phyloP scores from a whole-genome alignment of 2,329 filamentous ascomycete genomes.

The Aspergillus glaucus region DNA sequence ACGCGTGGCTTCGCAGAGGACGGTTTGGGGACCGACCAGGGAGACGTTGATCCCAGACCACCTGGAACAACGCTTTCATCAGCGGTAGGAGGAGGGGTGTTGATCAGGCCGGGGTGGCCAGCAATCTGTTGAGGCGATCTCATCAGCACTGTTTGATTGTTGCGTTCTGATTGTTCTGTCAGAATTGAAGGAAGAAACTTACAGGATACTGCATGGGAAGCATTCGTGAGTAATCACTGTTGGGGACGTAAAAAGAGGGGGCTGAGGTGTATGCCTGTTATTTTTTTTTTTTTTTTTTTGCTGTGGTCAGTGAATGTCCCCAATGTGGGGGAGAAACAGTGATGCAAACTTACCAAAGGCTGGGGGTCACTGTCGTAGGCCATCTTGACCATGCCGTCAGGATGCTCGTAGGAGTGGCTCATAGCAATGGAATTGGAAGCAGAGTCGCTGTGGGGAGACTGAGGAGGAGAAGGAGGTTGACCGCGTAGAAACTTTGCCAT shows the following conservation, averaged over 20 bases:
- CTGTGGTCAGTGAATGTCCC: neutral
- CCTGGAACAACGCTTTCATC: slow-evolving; percentile 13
- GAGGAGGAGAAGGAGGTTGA: slow-evolving; percentile 24
- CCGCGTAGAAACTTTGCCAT: slow-evolving; percentile 12
- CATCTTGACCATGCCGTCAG: neutral
- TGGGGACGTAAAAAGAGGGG: slow-evolving; percentile 6
- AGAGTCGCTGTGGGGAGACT: slow-evolving; percentile 19
- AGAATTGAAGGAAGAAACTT: slow-evolving; percentile 4
- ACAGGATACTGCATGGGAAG: slow-evolving; percentile 18
- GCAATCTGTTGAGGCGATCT: neutral
- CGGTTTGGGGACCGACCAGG: slow-evolving; percentile 16
- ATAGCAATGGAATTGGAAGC: slow-evolving; percentile 6
- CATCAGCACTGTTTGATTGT: neutral
- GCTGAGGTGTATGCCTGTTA: slow-evolving; percentile 15
- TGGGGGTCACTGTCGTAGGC: slow-evolving; percentile 5
- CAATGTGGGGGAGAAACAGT: neutral
- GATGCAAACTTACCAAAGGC: slow-evolving; percentile 15
- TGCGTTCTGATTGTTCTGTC: slow-evolving; percentile 4
- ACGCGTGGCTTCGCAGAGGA: slow-evolving; percentile 8
- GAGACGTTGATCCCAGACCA: slow-evolving; percentile 7
- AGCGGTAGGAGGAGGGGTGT: slow-evolving; percentile 18
- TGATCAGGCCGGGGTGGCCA: slow-evolving; percentile 11
- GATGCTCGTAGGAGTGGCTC: neutral
- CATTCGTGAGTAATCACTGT: slow-evolving; percentile 11
- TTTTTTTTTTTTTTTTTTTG: neutral